phyloP scores from a whole-genome alignment of 2,329 filamentous ascomycete genomes.

The Fusarium nisikadoi region DNA sequence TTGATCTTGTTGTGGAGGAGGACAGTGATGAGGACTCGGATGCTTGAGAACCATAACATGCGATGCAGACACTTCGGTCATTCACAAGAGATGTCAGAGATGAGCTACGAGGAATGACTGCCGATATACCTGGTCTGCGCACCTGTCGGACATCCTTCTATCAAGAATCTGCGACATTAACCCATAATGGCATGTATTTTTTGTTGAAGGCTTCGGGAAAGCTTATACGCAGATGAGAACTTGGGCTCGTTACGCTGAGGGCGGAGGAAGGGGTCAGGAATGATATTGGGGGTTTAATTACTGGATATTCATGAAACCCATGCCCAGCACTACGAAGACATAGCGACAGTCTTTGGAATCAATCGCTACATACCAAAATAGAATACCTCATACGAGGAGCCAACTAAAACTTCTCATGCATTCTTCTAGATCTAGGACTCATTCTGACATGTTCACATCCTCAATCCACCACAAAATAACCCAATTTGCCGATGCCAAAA shows the following conservation, averaged over 20 bases:
- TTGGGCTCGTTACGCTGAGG: neutral
- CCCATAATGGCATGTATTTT: rapidly evolving
- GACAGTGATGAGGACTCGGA: conserved; percentile 7
- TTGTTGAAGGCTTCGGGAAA: neutral
- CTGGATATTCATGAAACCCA: rapidly evolving
- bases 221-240: neutral
- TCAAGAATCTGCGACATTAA: rapidly evolving
- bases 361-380: rapidly evolving
- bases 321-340: rapidly evolving
- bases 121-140: neutral
- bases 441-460: conserved; percentile 4
- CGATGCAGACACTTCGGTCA: rapidly evolving
- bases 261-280: neutral
- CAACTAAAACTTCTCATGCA: neutral
- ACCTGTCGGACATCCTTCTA: rapidly evolving
- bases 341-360: rapidly evolving
- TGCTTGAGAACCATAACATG: neutral
- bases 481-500: neutral
- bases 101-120: neutral
- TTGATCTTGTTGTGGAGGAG: conserved; percentile 17
- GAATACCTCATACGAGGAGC: neutral
- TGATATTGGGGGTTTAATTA: rapidly evolving
- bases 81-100: neutral
- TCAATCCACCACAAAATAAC: conserved; percentile 3
- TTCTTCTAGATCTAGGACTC: rapidly evolving